phyloP scores from a whole-genome alignment of 768 basidiomycete genomes.

The Suillus clintonianus region DNA sequence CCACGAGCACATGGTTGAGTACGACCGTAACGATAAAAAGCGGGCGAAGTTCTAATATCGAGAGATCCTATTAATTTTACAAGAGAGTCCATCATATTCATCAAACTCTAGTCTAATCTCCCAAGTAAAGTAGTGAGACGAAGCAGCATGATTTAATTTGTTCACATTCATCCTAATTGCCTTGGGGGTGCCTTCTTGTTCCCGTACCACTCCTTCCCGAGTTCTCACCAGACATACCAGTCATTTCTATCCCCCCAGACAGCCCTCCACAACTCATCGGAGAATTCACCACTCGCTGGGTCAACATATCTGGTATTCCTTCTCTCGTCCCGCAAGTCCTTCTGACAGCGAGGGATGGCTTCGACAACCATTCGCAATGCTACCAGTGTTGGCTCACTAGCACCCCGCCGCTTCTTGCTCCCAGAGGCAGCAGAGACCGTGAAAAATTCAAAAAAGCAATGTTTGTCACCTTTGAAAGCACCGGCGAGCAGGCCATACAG shows the following conservation, averaged over 20 bases:
- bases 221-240: conserved; percentile 13
- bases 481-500: not conserved
- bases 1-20: conserved; percentile 17
- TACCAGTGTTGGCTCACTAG: not conserved
- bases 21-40: conserved; percentile 15
- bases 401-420: not conserved
- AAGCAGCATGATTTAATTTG: not conserved
- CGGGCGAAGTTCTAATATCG: not conserved
- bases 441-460: conserved; percentile 1
- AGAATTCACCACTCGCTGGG: conserved; percentile 2
- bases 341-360: conserved; percentile 1
- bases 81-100: not conserved
- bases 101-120: not conserved
- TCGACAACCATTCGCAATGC: conserved; percentile 2
- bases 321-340: conserved; percentile 4
- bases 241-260: conserved; percentile 8
- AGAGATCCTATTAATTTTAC: not conserved
- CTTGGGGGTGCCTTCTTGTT: too few species aligned
- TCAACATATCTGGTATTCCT: not conserved
- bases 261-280: not conserved
- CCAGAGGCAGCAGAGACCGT: not conserved
- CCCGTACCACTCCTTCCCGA: conserved; percentile 10
- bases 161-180: not conserved
- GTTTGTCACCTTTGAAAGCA: not conserved
- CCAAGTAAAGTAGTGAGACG: not conserved